A percentile compares a stretch with the other conserved stretches of the same genome.
Conservation (phyloP, 345 rosid genomes). For the Durio zibethinus region DNA sequence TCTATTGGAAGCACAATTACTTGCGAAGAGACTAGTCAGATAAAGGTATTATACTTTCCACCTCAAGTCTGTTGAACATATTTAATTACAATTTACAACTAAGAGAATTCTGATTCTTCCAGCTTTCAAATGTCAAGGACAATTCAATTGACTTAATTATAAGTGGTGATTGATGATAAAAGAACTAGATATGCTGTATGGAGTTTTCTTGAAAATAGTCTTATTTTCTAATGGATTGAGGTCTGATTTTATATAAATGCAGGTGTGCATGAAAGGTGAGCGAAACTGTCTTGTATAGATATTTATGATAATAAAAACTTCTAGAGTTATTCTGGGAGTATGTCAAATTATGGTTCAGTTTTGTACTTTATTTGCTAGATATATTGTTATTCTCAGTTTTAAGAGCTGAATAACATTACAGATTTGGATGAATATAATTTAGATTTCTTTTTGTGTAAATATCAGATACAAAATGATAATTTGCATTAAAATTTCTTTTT, state of each 20-base stretch:
- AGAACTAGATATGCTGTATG: constrained; percentile 2
- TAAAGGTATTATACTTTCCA: constrained; percentile 50
- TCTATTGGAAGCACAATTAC: constrained; percentile 61
- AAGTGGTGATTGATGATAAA: neutral
- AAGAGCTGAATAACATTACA: neutral
- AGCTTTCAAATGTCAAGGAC: neutral
- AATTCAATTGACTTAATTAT: neutral
- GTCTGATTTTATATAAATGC: neutral
- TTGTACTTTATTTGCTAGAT: neutral
- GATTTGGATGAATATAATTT: neutral
- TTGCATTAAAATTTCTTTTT: neutral
- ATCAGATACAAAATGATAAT: neutral
- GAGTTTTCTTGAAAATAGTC: neutral
- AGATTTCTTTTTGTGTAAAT: neutral
- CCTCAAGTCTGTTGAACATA: constrained; percentile 10
- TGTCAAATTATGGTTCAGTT: neutral
- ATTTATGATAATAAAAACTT: neutral
- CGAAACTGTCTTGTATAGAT: neutral
- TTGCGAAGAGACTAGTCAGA: constrained; percentile 60
- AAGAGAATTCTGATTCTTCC: neutral
- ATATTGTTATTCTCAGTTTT: neutral
- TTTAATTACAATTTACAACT: neutral
- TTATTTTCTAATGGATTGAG: neutral
- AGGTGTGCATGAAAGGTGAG: neutral
- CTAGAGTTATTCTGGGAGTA: neutral